Percentiles rank a stretch among this genome's conserved stretches.
Evolutionary conservation across 495 filamentous ascomycete species (phyloP).

Genomic region (Penicillium mononematosum): DNA sequence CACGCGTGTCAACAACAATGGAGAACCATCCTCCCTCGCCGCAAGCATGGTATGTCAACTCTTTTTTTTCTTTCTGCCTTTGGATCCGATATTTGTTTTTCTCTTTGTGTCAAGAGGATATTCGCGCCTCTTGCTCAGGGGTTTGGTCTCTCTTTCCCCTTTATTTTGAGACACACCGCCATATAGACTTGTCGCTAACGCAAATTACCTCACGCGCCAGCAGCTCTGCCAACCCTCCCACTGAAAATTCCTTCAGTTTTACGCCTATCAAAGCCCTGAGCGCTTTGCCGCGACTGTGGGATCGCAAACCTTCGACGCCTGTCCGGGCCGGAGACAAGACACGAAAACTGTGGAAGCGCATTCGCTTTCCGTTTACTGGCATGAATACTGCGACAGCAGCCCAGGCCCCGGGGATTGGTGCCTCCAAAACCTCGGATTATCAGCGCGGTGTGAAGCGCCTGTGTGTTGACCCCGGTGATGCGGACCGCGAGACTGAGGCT

Average conservation of each 20-base stretch:
- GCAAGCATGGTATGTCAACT: slow-evolving; percentile 24
- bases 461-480: slow-evolving; percentile 30
- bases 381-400: slow-evolving; percentile 34
- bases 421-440: slow-evolving; percentile 27
- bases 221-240: slow-evolving; percentile 11
- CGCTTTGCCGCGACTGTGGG: slow-evolving; percentile 49
- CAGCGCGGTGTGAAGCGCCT: slow-evolving; percentile 49
- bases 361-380: slow-evolving; percentile 41
- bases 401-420: slow-evolving; percentile 37
- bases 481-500: slow-evolving; percentile 7
- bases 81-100: not conserved
- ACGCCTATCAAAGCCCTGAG: slow-evolving; percentile 36
- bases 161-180: slow-evolving; percentile 6
- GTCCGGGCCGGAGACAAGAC: slow-evolving; percentile 42
- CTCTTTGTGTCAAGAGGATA: not conserved
- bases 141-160: not conserved
- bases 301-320: slow-evolving; percentile 55
- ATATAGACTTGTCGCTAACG: slow-evolving; percentile 15
- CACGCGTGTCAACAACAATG: slow-evolving; percentile 31
- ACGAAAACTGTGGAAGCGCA: slow-evolving; percentile 55
- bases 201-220: slow-evolving; percentile 11
- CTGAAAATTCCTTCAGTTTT: slow-evolving; percentile 37
- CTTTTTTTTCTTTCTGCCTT: not conserved
- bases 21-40: slow-evolving; percentile 20
- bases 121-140: not conserved